phyloP scores from a whole-genome alignment of 2,329 filamentous ascomycete genomes.

The Phyllachora maydis region DNA sequence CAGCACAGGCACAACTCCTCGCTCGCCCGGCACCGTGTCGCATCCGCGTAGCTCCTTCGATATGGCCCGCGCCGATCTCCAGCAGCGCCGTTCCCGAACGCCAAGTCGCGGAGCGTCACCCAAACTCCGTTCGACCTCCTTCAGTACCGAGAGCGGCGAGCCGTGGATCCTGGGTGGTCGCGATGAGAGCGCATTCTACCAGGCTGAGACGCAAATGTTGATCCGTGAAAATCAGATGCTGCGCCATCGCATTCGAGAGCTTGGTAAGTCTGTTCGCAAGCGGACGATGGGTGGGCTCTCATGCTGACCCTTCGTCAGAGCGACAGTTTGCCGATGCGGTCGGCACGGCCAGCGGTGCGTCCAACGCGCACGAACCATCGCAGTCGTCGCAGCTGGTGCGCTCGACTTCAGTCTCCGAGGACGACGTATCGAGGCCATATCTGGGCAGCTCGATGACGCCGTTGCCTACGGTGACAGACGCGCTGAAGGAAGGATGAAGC shows the following conservation, averaged over 20 bases:
- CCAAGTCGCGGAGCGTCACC: constrained; percentile 37
- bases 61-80: constrained; percentile 30
- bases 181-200: constrained; percentile 62
- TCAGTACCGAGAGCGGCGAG: constrained; percentile 37
- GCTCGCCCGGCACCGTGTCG: constrained; percentile 29
- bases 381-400: constrained; percentile 25
- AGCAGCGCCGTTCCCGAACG: constrained; percentile 34
- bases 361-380: constrained; percentile 23
- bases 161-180: constrained; percentile 37
- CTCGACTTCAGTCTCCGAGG: constrained; percentile 22
- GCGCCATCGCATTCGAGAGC: constrained; percentile 49
- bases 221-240: constrained; percentile 70
- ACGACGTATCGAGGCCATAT: constrained; percentile 8
- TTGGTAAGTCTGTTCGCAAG: constrained; percentile 27
- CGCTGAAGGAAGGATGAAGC: constrained; percentile 1
- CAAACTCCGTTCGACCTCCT: constrained; percentile 32
- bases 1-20: too few species aligned
- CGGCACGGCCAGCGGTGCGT: constrained; percentile 9
- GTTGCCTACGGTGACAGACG: constrained; percentile 1
- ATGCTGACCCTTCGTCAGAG: constrained; percentile 14
- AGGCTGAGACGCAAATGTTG: constrained; percentile 62
- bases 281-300: background rate
- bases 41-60: constrained; percentile 37
- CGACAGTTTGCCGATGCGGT: constrained; percentile 26
- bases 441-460: constrained; percentile 3